phyloP scores from a whole-genome alignment of 768 basidiomycete genomes.

The Coprinellus micaceus region DNA sequence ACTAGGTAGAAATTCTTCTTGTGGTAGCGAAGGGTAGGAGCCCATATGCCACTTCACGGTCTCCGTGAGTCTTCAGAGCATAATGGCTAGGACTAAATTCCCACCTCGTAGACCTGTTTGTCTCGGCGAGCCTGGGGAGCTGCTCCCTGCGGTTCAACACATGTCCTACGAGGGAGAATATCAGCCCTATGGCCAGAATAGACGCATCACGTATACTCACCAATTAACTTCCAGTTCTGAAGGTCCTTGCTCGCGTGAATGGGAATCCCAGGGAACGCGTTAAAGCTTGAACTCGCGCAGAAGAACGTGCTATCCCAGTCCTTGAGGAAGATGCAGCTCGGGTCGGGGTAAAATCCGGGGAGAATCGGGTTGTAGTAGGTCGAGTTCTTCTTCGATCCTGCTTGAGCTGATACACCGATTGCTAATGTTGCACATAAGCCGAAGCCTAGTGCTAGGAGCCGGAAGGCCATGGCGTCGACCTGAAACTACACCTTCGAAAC shows the following conservation, averaged over 20 bases:
- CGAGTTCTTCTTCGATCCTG: not conserved
- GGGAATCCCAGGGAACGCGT: slow-evolving; percentile 32
- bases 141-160: slow-evolving; percentile 15
- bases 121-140: slow-evolving; percentile 15
- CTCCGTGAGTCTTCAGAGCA: too few relatives aligned
- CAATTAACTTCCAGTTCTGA: slow-evolving; percentile 28
- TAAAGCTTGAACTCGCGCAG: slow-evolving; percentile 31
- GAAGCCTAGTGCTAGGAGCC: too few relatives aligned
- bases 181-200: not conserved
- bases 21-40: slow-evolving; percentile 22
- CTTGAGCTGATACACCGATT: too few relatives aligned
- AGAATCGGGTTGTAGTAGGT: slow-evolving; percentile 21
- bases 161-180: slow-evolving; percentile 4
- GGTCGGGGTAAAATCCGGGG: slow-evolving; percentile 30
- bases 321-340: slow-evolving; percentile 27
- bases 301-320: slow-evolving; percentile 28
- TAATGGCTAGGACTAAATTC: not conserved
- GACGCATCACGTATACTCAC: slow-evolving; percentile 9
- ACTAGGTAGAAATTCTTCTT: slow-evolving; percentile 20
- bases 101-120: slow-evolving; percentile 16
- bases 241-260: slow-evolving; percentile 29
- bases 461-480: too few relatives aligned
- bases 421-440: too few relatives aligned
- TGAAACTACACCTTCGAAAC: too few relatives aligned
- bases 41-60: slow-evolving; percentile 23